Percentiles rank a stretch among this genome's conserved stretches.
These are phyloP conservation scores for Batkoa obscura DNA, from an alignment of 371 early-diverging fungal species.

Conservation along the genomic window DNA sequence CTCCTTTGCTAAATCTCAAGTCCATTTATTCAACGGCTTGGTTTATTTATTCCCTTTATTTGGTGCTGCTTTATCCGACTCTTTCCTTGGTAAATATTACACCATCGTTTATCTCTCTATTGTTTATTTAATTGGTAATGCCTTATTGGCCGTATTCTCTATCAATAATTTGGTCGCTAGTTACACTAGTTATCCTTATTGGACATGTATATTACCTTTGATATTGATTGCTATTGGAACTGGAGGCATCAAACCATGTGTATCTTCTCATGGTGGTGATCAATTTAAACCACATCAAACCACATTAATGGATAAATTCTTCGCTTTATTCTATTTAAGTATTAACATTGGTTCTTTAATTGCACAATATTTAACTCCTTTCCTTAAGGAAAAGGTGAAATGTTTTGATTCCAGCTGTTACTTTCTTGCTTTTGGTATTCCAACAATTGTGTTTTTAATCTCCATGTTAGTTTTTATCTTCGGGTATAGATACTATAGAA, in stretches of 20 bases:
- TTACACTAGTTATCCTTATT: background rate
- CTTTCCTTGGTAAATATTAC: constrained; percentile 38
- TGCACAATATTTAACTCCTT: constrained; percentile 4
- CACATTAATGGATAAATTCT: constrained; percentile 2
- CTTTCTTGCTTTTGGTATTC: background rate
- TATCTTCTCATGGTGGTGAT: constrained; percentile 27
- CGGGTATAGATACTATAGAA: constrained; percentile 29
- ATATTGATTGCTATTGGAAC: constrained; percentile 14
- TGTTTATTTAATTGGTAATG: constrained; percentile 2
- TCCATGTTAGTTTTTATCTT: constrained; percentile 21
- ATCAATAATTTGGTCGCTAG: background rate
- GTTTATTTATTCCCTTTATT: background rate
- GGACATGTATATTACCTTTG: background rate
- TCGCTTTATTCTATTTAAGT: constrained; percentile 3
- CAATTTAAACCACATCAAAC: constrained; percentile 13
- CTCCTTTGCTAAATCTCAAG: constrained; percentile 11
- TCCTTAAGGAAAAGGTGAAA: background rate
- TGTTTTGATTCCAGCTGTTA: constrained; percentile 1
- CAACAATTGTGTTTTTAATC: constrained; percentile 7
- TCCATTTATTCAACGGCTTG: constrained; percentile 4
- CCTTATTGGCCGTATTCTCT: constrained; percentile 1
- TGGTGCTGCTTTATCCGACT: constrained; percentile 29
- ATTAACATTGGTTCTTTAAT: constrained; percentile 2
- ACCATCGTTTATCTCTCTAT: constrained; percentile 25
- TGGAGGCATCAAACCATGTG: constrained; percentile 29